Percentiles rank a stretch among this genome's conserved stretches.
These are phyloP conservation scores for Amanita jacksonii DNA, from an alignment of 768 basidiomycete species.

Conservation along the genomic window DNA sequence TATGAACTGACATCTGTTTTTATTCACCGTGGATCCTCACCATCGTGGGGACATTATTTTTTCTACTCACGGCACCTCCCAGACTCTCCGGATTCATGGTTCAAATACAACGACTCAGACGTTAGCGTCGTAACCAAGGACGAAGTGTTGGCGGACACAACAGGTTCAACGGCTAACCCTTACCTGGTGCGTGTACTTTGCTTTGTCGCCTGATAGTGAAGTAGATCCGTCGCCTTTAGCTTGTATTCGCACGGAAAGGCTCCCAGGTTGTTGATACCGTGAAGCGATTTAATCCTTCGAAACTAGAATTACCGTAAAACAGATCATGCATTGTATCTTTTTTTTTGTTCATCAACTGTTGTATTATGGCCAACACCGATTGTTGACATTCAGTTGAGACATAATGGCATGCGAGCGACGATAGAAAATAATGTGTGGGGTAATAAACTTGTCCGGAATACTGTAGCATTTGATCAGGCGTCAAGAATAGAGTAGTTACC, in stretches of 20 bases:
- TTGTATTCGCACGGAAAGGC: slow-evolving; percentile 78
- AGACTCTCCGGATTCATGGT: slow-evolving; percentile 73
- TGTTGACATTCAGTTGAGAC: not conserved
- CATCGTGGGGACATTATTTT: slow-evolving; percentile 91
- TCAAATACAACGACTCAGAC: slow-evolving; percentile 93
- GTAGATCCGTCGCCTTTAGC: slow-evolving; percentile 28
- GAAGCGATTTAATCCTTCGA: slow-evolving; percentile 44
- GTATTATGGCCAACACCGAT: slow-evolving; percentile 2
- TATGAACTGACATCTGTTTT: slow-evolving; percentile 94
- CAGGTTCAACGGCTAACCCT: slow-evolving; percentile 85
- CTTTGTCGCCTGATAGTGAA: not conserved
- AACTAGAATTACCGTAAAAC: not conserved
- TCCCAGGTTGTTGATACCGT: slow-evolving; percentile 75
- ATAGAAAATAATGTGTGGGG: slow-evolving; percentile 9
- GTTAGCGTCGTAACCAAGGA: slow-evolving; percentile 69
- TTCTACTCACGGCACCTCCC: slow-evolving; percentile 90
- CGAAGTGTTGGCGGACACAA: slow-evolving; percentile 84
- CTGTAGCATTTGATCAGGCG: no score
- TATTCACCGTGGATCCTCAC: slow-evolving; percentile 84
- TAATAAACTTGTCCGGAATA: slow-evolving; percentile 1
- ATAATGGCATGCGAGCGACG: slow-evolving; percentile 2
- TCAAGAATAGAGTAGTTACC: no score
- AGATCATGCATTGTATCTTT: not conserved
- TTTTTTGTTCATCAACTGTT: not conserved
- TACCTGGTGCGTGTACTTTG: slow-evolving; percentile 53